A percentile compares a stretch with the other conserved stretches of the same genome.
Conservation (phyloP, 176 grass and related monocot genomes). For the Miscanthus lutarioriparius region DNA sequence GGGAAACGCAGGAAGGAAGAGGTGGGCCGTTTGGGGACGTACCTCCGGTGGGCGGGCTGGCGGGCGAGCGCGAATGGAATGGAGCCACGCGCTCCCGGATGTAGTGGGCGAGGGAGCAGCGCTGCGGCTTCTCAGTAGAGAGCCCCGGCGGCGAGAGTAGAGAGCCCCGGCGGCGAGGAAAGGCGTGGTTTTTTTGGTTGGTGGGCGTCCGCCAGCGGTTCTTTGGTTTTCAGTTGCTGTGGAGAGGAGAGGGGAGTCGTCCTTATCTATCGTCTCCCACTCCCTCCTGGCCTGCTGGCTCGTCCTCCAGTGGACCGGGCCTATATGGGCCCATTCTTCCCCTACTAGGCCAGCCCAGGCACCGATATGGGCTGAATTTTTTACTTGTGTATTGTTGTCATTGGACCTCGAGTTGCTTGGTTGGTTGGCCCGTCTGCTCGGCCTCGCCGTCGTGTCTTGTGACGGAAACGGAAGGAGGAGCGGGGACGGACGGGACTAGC, state of each 20-base stretch:
- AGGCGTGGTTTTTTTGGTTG: slow-evolving; percentile 37
- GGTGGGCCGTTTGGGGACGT: neutral
- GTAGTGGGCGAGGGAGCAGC: neutral
- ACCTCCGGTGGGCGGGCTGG: slow-evolving; percentile 14
- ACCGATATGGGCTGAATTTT: too few relatives aligned
- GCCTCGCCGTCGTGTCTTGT: too few relatives aligned
- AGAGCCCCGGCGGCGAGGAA: slow-evolving; percentile 13
- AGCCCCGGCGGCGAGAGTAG: neutral
- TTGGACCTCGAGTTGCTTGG: too few relatives aligned
- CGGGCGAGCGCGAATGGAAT: neutral
- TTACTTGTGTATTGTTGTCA: too few relatives aligned
- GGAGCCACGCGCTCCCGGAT: neutral
- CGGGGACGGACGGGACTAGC: neutral
- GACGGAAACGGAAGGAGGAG: too few relatives aligned
- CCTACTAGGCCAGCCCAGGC: too few relatives aligned
- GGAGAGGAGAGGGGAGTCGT: too few relatives aligned
- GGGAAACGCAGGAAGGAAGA: neutral
- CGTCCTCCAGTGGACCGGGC: neutral
- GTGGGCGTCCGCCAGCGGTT: slow-evolving; percentile 36
- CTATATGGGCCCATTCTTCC: too few relatives aligned
- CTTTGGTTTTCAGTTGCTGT: neutral
- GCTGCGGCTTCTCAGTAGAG: neutral
- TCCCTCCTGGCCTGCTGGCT: too few relatives aligned
- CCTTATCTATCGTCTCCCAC: neutral
- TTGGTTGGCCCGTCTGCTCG: too few relatives aligned